Evolutionary conservation across 2,329 filamentous ascomycete species (phyloP).

Genomic region (Sporothrix variecibatus): DNA sequence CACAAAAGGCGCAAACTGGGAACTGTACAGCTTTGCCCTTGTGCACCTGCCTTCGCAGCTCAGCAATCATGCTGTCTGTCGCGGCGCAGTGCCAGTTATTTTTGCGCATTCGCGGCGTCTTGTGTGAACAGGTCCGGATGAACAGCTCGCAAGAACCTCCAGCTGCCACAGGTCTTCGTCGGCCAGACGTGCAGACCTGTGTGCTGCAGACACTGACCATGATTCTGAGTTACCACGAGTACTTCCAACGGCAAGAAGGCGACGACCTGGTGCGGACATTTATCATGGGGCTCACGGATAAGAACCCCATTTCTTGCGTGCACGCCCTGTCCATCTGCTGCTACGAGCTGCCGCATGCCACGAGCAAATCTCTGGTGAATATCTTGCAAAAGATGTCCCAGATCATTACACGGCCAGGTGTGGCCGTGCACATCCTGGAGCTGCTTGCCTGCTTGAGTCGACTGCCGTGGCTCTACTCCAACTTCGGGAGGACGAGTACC

Average conservation of each 20-base stretch:
- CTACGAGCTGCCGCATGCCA: slow-evolving; percentile 86
- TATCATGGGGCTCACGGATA: slow-evolving; percentile 81
- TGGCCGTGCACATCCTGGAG: slow-evolving; percentile 92
- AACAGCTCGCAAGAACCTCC: slow-evolving; percentile 82
- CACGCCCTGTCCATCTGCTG: slow-evolving; percentile 94
- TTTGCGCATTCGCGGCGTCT: slow-evolving; percentile 68
- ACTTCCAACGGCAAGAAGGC: slow-evolving; percentile 81
- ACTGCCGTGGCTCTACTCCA: slow-evolving; percentile 79
- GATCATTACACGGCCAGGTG: slow-evolving; percentile 89
- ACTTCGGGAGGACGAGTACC: slow-evolving; percentile 91
- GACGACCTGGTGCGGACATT: slow-evolving; percentile 89
- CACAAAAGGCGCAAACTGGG: slow-evolving; percentile 78
- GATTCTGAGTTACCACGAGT: slow-evolving; percentile 84
- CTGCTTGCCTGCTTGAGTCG: slow-evolving; percentile 89
- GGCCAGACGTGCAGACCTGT: slow-evolving; percentile 85
- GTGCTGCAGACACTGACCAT: slow-evolving; percentile 85
- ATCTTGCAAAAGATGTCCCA: slow-evolving; percentile 93
- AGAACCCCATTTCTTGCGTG: slow-evolving; percentile 88
- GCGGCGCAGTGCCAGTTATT: slow-evolving; percentile 71
- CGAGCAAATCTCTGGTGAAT: slow-evolving; percentile 79
- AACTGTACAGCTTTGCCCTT: slow-evolving; percentile 87
- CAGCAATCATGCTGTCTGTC: slow-evolving; percentile 85
- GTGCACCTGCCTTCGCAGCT: slow-evolving; percentile 85
- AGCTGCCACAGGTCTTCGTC: slow-evolving; percentile 73
- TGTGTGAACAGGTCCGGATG: slow-evolving; percentile 81